phyloP scores from a whole-genome alignment of 2,329 filamentous ascomycete genomes.

The Aspergillus sp. region DNA sequence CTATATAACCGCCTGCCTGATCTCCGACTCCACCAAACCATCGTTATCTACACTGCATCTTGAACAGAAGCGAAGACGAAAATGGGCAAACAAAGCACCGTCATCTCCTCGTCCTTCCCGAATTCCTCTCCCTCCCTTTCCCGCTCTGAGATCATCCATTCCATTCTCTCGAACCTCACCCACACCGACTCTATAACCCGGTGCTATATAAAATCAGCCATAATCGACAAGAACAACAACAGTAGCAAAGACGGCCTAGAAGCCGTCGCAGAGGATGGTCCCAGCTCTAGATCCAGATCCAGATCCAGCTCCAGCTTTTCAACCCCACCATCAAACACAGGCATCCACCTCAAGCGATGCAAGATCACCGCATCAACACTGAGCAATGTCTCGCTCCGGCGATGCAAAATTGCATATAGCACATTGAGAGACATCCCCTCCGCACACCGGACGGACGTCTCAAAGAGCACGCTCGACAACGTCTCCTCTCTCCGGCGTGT shows the following conservation, averaged over 20 bases:
- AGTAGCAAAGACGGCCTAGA: background rate
- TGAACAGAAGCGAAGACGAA: background rate
- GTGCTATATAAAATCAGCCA: background rate
- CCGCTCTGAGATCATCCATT: conserved; percentile 12
- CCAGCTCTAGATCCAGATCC: background rate
- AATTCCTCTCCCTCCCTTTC: conserved; percentile 10
- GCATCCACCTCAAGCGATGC: conserved; percentile 17
- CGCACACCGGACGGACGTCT: conserved; percentile 9
- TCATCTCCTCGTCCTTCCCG: conserved; percentile 1
- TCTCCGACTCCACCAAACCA: background rate
- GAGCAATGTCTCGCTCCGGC: conserved; percentile 13
- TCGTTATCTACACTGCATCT: background rate
- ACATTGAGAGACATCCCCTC: conserved; percentile 17
- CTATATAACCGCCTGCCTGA: background rate
- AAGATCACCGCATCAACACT: conserved; percentile 18
- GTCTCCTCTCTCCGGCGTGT: conserved; percentile 15
- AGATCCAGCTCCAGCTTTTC: background rate
- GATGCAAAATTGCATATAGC: conserved; percentile 16
- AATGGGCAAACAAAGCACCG: conserved; percentile 1
- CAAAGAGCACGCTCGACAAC: conserved; percentile 15
- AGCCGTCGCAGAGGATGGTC: too few relatives aligned
- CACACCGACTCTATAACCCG: conserved; percentile 10
- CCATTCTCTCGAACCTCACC: conserved; percentile 15
- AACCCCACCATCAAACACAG: background rate
- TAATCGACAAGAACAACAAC: background rate